Base-by-base conservation (phyloP, 805 yeast genomes). In the Candida arabinofermentans region DNA sequence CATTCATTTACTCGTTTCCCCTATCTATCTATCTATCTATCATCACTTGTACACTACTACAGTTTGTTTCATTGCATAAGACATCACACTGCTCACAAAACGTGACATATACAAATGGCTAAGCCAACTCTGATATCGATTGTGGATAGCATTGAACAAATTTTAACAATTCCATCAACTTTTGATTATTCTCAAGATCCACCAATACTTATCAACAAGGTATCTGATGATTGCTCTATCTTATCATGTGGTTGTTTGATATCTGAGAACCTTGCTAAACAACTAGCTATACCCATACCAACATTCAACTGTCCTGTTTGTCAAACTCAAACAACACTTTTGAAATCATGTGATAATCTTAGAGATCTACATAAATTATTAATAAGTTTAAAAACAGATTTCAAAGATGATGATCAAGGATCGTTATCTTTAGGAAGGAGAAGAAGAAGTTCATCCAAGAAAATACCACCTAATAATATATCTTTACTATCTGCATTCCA, bases 161-260 rank as follows among this genome's bases (percentile, higher is more conserved):
- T 41, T 6, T 42, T 58, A 16, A 41, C 39, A 5, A 42, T 59
- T 2, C 62, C 63, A 0, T 39, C 51, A 2, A 49, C 51, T 13
- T 44, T 57, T 1, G 59, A 57, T 38, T 47, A 51, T 27, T 47
- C 59, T 0, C 50, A 46, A 27, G 3, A 41, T 8, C 56, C 58
- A 3, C 57, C 61, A 0, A 21, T 37, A 1, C 40, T 57, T 2
- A 40, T 61, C 5, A 44, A 41, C 8, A 48, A 42, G 7, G 39
- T 57, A 2, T 53, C 55, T 12, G 41, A 45, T n/a, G 70, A 66
- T 39, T 49, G 56, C 26, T 54, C 62, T 2, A 55, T 65, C 24
- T 47, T 69, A 3, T 48, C 66, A 1, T 71, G 75, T 48, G 75
- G 75, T 1, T 68, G 73, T 48, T 38, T 70, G 2, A 51, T 70